phyloP scores from a whole-genome alignment of 805 yeast genomes.

The Starmerella vaccinii region DNA sequence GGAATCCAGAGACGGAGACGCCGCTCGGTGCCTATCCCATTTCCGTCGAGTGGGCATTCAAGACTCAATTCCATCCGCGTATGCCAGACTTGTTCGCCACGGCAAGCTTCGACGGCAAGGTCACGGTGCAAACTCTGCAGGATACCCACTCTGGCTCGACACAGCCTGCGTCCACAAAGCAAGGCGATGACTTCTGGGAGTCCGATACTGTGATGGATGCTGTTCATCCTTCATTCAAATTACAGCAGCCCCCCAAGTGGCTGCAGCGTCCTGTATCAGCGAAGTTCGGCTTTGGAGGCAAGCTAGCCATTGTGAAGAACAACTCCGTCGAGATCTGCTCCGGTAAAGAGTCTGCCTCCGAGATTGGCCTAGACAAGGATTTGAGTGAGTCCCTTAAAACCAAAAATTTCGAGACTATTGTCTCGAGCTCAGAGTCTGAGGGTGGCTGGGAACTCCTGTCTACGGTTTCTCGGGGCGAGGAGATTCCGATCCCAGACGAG shows the following conservation, averaged over 20 bases:
- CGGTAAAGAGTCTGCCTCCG: conserved; percentile 27
- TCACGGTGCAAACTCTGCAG: conserved; percentile 75
- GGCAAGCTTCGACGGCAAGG: conserved; percentile 69
- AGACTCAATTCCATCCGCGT: conserved; percentile 75
- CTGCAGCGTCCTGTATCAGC: conserved; percentile 62
- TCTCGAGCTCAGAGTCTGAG: conserved; percentile 21
- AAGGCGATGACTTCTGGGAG: conserved; percentile 80
- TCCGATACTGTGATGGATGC: conserved; percentile 32
- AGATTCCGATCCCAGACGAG: conserved; percentile 19
- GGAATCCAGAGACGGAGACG: conserved; percentile 76
- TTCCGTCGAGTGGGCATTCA: conserved; percentile 87
- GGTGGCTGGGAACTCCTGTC: conserved; percentile 30
- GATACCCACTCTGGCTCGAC: conserved; percentile 46
- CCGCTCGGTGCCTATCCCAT: conserved; percentile 81
- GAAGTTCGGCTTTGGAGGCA: conserved; percentile 89
- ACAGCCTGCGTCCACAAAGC: conserved; percentile 29
- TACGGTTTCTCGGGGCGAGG: conserved; percentile 23
- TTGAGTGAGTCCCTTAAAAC: conserved; percentile 48
- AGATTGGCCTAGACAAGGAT: conserved; percentile 27
- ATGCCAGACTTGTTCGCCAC: conserved; percentile 70
- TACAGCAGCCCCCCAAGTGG: conserved; percentile 85
- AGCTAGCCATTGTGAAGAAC: conserved; percentile 44
- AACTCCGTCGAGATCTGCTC: conserved; percentile 37
- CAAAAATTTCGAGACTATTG: conserved; percentile 27
- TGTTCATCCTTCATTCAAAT: conserved; percentile 50